Evolutionary conservation across 306 rosid genomes (phyloP).

Genomic region (Abrus precatorius): DNA sequence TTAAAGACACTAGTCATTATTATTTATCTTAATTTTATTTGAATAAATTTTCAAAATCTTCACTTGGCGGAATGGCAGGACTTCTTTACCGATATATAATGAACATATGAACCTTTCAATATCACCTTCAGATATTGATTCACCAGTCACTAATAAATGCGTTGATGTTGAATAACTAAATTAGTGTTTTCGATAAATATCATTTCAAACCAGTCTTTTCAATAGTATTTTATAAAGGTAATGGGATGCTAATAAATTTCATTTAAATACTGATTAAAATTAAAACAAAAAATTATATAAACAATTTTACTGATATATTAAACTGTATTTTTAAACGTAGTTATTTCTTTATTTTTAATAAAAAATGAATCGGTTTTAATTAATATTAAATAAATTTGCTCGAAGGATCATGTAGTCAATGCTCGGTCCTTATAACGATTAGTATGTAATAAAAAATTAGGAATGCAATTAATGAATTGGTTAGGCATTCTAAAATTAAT

Average conservation of each 20-base stretch:
- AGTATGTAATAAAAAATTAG: not conserved
- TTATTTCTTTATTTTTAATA: too few relatives aligned
- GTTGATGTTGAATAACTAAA: not conserved
- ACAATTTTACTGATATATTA: too few relatives aligned
- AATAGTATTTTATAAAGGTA: not conserved
- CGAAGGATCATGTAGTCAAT: not conserved
- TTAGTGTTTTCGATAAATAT: not conserved
- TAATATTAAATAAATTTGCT: too few relatives aligned
- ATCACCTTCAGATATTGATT: not conserved
- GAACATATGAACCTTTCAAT: not conserved
- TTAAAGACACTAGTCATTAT: too few relatives aligned
- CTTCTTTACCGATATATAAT: too few relatives aligned
- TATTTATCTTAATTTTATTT: too few relatives aligned
- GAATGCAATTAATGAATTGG: slow-evolving; percentile 17
- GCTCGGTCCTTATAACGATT: not conserved
- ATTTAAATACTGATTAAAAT: too few relatives aligned
- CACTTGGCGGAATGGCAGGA: too few relatives aligned
- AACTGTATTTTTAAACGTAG: too few relatives aligned
- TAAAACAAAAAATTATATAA: too few relatives aligned
- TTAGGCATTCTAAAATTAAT: slow-evolving; percentile 3
- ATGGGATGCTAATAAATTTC: not conserved
- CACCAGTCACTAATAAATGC: not conserved
- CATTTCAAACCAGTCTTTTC: not conserved
- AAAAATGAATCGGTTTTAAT: too few relatives aligned
- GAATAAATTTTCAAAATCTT: too few relatives aligned